phyloP scores from a whole-genome alignment of 2,329 filamentous ascomycete species.

The Fusarium sambucinum region DNA sequence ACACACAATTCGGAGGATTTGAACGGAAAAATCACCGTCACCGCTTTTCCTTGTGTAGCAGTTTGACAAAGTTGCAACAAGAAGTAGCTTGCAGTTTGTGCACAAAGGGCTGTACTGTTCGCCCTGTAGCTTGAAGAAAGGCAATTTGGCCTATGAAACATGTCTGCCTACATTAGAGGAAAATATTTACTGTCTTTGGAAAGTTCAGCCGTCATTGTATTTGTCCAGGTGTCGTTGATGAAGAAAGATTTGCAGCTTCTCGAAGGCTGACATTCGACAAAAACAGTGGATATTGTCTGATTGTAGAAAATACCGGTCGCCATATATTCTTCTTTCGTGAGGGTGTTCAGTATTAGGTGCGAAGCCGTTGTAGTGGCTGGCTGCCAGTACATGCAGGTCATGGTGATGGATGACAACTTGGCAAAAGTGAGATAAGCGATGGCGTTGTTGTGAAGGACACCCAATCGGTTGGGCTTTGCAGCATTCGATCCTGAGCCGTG shows the following conservation, averaged over 20 bases:
- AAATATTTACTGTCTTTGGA: background rate
- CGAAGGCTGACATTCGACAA: background rate
- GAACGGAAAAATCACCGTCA: slow-evolving; percentile 17
- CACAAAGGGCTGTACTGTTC: slow-evolving; percentile 4
- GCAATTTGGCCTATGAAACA: background rate
- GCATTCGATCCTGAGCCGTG: slow-evolving; percentile 42
- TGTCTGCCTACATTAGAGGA: background rate
- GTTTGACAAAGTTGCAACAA: slow-evolving; percentile 31
- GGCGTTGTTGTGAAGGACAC: slow-evolving; percentile 36
- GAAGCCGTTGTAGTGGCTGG: slow-evolving; percentile 35
- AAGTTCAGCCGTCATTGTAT: background rate
- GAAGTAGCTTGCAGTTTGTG: slow-evolving; percentile 18
- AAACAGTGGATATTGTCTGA: background rate
- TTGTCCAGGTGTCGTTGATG: background rate
- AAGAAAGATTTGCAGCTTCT: background rate
- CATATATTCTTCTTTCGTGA: background rate
- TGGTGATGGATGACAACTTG: slow-evolving; percentile 32
- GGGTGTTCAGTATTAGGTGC: slow-evolving; percentile 24
- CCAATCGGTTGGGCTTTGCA: slow-evolving; percentile 45
- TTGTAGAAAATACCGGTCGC: background rate
- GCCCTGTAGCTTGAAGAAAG: background rate
- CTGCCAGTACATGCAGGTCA: slow-evolving; percentile 43
- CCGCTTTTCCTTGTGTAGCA: slow-evolving; percentile 43
- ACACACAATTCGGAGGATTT: background rate
- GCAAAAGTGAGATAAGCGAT: slow-evolving; percentile 47